Conservation (phyloP, 139 green algal genomes). For the Tetradesmus lagerheimii region DNA sequence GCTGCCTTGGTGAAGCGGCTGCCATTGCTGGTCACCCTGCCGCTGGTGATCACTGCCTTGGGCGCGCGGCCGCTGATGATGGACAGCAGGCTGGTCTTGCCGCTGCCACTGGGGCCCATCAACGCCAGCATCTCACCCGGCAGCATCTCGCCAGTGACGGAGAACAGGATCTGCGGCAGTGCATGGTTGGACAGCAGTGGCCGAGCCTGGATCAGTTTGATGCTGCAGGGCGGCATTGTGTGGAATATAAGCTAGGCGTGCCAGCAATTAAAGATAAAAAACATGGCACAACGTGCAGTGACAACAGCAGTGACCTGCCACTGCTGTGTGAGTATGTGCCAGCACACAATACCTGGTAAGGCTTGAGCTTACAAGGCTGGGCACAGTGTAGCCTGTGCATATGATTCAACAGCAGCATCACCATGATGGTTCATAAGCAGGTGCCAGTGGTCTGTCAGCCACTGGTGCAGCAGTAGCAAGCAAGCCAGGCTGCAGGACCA, state of each 20-base stretch:
- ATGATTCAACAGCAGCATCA: too few species aligned
- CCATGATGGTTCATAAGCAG: not conserved
- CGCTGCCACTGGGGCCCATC: constrained; percentile 78
- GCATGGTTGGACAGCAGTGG: not conserved
- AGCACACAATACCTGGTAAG: too few species aligned
- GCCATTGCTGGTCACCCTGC: constrained; percentile 81
- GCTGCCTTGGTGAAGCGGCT: constrained; percentile 72
- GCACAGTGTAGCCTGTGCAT: too few species aligned
- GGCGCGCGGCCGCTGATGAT: constrained; percentile 76
- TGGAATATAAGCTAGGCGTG: not conserved
- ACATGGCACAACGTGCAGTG: not conserved
- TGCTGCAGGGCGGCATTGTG: not conserved
- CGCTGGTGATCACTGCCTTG: constrained; percentile 50
- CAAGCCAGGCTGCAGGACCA: not conserved
- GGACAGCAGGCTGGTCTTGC: constrained; percentile 87
- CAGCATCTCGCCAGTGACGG: constrained; percentile 53
- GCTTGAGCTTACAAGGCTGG: too few species aligned
- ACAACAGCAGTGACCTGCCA: not conserved
- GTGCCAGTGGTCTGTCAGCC: not conserved
- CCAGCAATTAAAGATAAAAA: not conserved
- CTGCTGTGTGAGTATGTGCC: not conserved
- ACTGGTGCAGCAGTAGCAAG: not conserved
- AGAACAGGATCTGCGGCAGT: constrained; percentile 56
- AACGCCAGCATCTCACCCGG: constrained; percentile 68
- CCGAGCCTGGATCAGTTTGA: not conserved